Evolutionary conservation across 805 yeast genomes (phyloP), one percentile per base, ranked within the genome.

Genomic region (Yarrowia alimentaria): DNA sequence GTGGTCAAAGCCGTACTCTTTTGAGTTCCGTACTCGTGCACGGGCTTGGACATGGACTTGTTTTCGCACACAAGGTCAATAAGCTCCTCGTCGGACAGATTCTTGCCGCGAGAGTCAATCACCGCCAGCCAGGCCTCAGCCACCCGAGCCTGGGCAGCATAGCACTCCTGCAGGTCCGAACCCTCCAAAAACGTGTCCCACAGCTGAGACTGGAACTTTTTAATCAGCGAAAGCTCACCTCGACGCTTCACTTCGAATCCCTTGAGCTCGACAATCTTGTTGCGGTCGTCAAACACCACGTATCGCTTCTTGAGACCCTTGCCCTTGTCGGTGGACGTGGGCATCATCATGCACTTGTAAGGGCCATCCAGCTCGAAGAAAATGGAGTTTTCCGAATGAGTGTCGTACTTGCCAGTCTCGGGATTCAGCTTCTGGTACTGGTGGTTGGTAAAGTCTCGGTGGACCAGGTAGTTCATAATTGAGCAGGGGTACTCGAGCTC

Each of bases 331-430:
- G 88, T 87, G 0, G 98, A 91, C 0, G 98, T 89, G 4, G 99
- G 99, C 47, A 93, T 74, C 53, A 93, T 79, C 99, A 93, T 93
- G 0, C 99, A 99, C 60, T 81, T 85, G 64, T 93, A 93, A 1
- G 99, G 99, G 9, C 99, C 99, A 70, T 93, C 99, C 14, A 94
- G 96, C 64, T 93, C 99, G 59, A 93, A 93, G 69, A 91, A 91
- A 67, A 93, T 93, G 12, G 96, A 85, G 66, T 93, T 93, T 61
- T 93, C 99, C 16, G 91, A 81, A 42, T 77, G 76, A 0, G 89
- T 83, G 51, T 82, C 80, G 67, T 91, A 93, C 58, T 77, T 78
- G 62, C 79, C 75, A 14, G 71, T 75, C 1, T 73, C 74, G 0
- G 86, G 81, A 62, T 91, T 95, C 42, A 90, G 69, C 47, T 84